A percentile compares a stretch with the other conserved stretches of the same genome.
Evolutionary conservation across 495 filamentous ascomycete species (phyloP).

Genomic region (Penicillium daleae): DNA sequence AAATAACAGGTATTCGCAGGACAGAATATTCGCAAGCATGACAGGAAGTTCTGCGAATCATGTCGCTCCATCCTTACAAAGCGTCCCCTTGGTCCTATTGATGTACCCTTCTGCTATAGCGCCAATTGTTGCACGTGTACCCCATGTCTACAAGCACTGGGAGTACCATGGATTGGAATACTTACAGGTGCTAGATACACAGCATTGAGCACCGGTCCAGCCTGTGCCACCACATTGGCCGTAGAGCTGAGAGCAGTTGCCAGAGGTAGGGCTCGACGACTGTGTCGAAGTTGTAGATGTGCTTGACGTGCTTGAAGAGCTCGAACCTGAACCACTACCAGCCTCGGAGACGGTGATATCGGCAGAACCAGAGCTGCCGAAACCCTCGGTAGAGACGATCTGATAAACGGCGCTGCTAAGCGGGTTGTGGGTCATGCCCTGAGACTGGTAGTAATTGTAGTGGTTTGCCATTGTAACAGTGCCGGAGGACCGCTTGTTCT

Average conservation of each 20-base stretch:
- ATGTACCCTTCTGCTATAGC: neutral
- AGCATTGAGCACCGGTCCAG: neutral
- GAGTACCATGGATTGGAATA: constrained; percentile 1
- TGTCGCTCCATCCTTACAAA: neutral
- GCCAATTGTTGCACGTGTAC: neutral
- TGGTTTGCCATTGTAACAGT: constrained; percentile 58
- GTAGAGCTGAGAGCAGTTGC: constrained; percentile 1
- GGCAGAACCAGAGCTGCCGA: constrained; percentile 55
- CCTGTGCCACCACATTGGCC: constrained; percentile 3
- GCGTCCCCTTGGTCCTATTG: neutral
- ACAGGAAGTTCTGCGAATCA: neutral
- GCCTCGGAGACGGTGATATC: constrained; percentile 49
- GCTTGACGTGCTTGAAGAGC: neutral
- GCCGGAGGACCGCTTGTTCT: constrained; percentile 55
- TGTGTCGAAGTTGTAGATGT: neutral
- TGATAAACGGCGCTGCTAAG: constrained; percentile 44
- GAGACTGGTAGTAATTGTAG: constrained; percentile 50
- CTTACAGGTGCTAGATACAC: constrained; percentile 2
- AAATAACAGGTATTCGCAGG: neutral
- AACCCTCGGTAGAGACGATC: constrained; percentile 64
- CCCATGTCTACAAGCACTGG: constrained; percentile 2
- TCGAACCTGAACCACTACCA: neutral
- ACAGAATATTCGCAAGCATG: neutral
- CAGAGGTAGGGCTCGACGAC: neutral
- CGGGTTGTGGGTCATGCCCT: constrained; percentile 49